A percentile compares a stretch with the other conserved stretches of the same genome.
These are phyloP conservation scores for Jackrogersella minutella DNA, from an alignment of 495 filamentous ascomycete genomes.

Conservation along the genomic window DNA sequence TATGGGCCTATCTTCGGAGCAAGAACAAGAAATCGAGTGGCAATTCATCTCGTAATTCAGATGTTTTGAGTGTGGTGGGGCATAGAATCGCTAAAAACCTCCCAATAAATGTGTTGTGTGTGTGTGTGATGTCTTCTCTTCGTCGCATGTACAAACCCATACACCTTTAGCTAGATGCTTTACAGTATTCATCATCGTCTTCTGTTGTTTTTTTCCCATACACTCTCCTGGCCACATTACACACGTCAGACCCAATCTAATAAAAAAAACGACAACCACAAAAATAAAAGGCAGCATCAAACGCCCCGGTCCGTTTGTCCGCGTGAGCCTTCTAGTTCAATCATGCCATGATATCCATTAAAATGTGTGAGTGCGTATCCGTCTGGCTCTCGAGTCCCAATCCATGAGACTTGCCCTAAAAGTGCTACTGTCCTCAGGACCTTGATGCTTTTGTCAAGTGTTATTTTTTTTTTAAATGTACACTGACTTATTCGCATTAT, in stretches of 20 bases:
- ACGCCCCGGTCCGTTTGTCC: constrained; percentile 41
- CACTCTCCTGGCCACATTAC: constrained; percentile 25
- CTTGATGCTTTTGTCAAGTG: constrained; percentile 1
- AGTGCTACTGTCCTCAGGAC: background rate
- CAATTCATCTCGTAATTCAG: constrained; percentile 31
- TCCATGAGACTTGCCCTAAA: background rate
- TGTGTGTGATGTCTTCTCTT: constrained; percentile 13
- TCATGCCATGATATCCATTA: constrained; percentile 49
- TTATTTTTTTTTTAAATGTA: constrained; percentile 10
- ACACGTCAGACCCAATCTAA: constrained; percentile 20
- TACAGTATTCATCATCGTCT: no score
- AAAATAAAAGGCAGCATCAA: constrained; percentile 25
- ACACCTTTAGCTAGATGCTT: constrained; percentile 39
- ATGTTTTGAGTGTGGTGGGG: constrained; percentile 5
- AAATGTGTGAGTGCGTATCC: constrained; percentile 20
- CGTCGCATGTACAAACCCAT: constrained; percentile 33
- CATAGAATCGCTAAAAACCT: constrained; percentile 16
- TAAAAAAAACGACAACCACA: constrained; percentile 16
- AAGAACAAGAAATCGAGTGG: background rate
- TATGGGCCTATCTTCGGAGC: no score
- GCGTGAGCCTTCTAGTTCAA: constrained; percentile 44
- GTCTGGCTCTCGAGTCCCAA: constrained; percentile 5
- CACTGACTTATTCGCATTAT: background rate
- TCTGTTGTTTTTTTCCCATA: constrained; percentile 26
- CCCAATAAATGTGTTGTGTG: background rate